These are phyloP conservation scores for Candida neerlandica DNA, from an alignment of 1,139 yeast species.

Conservation along the genomic window DNA sequence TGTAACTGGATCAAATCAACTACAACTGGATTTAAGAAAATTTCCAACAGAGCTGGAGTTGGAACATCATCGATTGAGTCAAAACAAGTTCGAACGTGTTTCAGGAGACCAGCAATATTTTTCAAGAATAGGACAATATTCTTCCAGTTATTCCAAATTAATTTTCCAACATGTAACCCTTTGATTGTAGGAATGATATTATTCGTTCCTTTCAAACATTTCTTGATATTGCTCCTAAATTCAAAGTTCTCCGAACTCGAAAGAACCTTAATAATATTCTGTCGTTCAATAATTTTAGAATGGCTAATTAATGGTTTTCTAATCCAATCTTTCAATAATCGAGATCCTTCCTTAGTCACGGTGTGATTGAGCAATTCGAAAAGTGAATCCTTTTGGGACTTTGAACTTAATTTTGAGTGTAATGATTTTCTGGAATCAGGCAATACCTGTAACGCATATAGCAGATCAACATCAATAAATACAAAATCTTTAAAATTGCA, in stretches of 20 bases:
- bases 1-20: constrained; percentile 14
- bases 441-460: constrained; percentile 31
- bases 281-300: constrained; percentile 26
- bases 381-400: constrained; percentile 19
- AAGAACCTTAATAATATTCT: constrained; percentile 25
- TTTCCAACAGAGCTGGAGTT: constrained; percentile 6
- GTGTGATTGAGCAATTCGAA: constrained; percentile 27
- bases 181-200: constrained; percentile 24
- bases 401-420: constrained; percentile 7
- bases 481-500: constrained; percentile 19
- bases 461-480: constrained; percentile 36
- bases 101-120: constrained; percentile 14
- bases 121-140: constrained; percentile 21
- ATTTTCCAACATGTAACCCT: constrained; percentile 27
- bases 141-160: constrained; percentile 26
- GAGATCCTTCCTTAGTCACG: constrained; percentile 28
- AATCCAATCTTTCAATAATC: constrained; percentile 33
- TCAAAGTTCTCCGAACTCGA: constrained; percentile 18
- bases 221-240: constrained; percentile 16
- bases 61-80: not conserved
- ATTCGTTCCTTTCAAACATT: constrained; percentile 23
- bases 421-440: constrained; percentile 14
- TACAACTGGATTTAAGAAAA: constrained; percentile 6
- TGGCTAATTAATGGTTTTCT: constrained; percentile 31
- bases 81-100: constrained; percentile 10